Base-by-base conservation (phyloP, 2,329 filamentous ascomycete species). In the Penicillium sp. region DNA sequence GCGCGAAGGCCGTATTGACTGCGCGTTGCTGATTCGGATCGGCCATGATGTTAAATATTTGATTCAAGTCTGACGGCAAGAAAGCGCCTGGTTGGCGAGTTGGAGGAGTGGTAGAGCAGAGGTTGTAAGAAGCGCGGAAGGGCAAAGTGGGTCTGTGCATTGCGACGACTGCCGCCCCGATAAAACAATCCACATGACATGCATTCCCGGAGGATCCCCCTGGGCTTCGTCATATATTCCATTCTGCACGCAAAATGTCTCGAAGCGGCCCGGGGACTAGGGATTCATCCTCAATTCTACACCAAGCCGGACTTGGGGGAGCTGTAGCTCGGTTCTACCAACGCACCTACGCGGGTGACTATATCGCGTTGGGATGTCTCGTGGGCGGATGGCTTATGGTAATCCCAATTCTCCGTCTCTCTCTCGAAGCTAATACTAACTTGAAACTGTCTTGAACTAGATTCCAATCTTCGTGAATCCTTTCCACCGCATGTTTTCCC, bases 401-500 rank as follows among this genome's bases (percentile, higher is more conserved):
- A 43, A 54, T 64, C 60, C 67, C 6, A 23, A 48, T 29, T 12
- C 1, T 20, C 15, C 6, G 5, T 20, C 5, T 20, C 20, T 11
- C 18, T 20, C 31, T 14, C 12, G 22, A 22, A 5, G 8, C 6
- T 4, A 2, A 29, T 53, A 6, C 46, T 62, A 29, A 57, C 44
- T 2, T 20, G n/a, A 14, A 15, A 42, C 6, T 47, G 5, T 5
- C 6, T 25, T 31, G 14, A 22, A 37, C 6, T 43, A 90, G 82
- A 80, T 90, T 42, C 81, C 85, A 73, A 77, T 89, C 65, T 80
- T 89, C 62, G 82, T 90, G 65, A 86, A 88, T 57, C 94, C 94
- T 0, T 97, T 97, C 72, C 92, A 97, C 73, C 91, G 90, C 75
- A 89, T 97, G 85, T 97, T 99, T 77, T 89, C 85, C 61, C 83